Base-by-base conservation (phyloP, 139 green algal species). In the Spirogloea muscicola region DNA sequence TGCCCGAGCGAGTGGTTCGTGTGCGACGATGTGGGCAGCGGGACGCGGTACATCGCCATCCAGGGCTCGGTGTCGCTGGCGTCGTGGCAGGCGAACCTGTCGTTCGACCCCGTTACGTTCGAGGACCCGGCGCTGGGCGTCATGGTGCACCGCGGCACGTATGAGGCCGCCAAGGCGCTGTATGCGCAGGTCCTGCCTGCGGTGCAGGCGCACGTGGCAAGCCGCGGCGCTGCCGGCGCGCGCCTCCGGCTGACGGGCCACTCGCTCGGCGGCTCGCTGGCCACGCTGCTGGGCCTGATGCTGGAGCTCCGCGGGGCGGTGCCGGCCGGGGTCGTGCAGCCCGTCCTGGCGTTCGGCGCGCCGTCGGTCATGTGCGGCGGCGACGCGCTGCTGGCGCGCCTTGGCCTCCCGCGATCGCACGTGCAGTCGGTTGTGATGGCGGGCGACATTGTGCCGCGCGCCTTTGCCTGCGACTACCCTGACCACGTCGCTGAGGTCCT, bases 381-480 rank as follows among this genome's bases (percentile, higher is more conserved):
- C 31, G 79, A 76, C 31, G 49, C 33, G n/a, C 40, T 86, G 38
- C 51, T 86, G 29, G 37, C 21, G 33, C 29, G 49, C 13, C 38
- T 85, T 31, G 72, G 74, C 21, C 79, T 96, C 40, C 76, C 89
- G 57, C 39, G 48, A n/a, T 52, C 34, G 3, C 60, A 91, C 16
- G 79, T 97, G 18, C 75, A 85, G 55, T 93, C 94, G 74, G 84
- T 97, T 25, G 80, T 95, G 37, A 95, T 96, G 90, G 70, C 87
- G 3, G 76, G 86, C 2, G 94, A 99, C 85, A 92, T 98, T 58
- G 94, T 99, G 58, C 94, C 94, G 0, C 89, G 93, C 18, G 92
- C 93, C 27, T 97, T 99, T 77, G 85, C 91, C 18, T 99, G 94
- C 82, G 91, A 98, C 84, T 99, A 98, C 86, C 84, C 84, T 2